Percentiles rank a stretch among this genome's conserved stretches.
Evolutionary conservation across 352 stramenopile genomes (phyloP).

Genomic region (Phytophthora cajani): DNA sequence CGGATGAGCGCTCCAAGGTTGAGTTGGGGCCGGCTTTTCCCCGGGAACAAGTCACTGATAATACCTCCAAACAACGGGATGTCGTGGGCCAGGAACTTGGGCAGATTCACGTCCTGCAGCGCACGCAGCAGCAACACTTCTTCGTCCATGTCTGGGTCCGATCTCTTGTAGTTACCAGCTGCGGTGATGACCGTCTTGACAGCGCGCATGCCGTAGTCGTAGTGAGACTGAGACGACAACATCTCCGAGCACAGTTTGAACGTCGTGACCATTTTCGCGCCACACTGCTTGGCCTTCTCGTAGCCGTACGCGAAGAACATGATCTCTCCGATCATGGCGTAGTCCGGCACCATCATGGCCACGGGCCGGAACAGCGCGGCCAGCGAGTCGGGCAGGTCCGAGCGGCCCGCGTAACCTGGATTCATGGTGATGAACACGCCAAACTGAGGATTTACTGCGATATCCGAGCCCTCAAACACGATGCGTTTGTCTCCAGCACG

Average conservation of each 20-base stretch:
- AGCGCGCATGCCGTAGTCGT: constrained; percentile 97
- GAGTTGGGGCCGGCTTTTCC: constrained; percentile 87
- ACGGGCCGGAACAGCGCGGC: constrained; percentile 95
- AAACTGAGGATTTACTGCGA: constrained; percentile 93
- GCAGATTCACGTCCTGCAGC: constrained; percentile 95
- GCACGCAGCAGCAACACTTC: constrained; percentile 93
- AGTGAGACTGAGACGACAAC: constrained; percentile 94
- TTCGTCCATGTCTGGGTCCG: constrained; percentile 93
- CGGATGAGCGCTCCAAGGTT: constrained; percentile 90
- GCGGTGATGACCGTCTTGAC: constrained; percentile 96
- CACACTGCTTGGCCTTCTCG: constrained; percentile 92
- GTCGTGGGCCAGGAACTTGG: constrained; percentile 96
- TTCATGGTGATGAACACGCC: constrained; percentile 98
- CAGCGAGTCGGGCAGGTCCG: constrained; percentile 95
- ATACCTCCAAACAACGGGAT: constrained; percentile 95
- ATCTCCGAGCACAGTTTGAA: constrained; percentile 97
- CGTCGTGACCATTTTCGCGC: constrained; percentile 96
- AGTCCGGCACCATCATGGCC: constrained; percentile 98
- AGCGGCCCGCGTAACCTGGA: constrained; percentile 94
- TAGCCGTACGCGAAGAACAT: constrained; percentile 97
- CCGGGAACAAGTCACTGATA: constrained; percentile 94
- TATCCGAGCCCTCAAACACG: constrained; percentile 95
- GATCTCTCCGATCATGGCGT: constrained; percentile 96
- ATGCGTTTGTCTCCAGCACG: constrained; percentile 87
- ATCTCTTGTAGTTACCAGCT: constrained; percentile 94